Percentiles rank a stretch among this genome's conserved stretches.
These are phyloP conservation scores for Lenwebbia sp. DNA, from an alignment of 345 rosid genomes.

Conservation along the genomic window DNA sequence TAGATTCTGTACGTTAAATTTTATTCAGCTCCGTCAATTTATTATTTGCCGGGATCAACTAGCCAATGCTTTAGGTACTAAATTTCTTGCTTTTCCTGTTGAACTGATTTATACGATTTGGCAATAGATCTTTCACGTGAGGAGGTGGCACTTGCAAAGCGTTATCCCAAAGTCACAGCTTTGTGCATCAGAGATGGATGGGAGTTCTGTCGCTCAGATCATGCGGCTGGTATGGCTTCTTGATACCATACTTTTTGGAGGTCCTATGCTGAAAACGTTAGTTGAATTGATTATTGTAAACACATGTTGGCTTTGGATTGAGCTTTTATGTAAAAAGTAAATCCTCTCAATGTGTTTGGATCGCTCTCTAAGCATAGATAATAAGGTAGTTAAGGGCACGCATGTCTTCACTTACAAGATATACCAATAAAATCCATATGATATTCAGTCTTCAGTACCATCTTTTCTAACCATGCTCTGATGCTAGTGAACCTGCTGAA, in stretches of 20 bases:
- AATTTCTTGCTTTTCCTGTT: neutral
- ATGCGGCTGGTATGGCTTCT: constrained; percentile 58
- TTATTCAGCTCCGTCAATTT: neutral
- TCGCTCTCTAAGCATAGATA: neutral
- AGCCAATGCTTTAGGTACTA: neutral
- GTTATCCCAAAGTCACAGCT: constrained; percentile 76
- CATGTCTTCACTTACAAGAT: neutral
- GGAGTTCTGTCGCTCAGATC: constrained; percentile 88
- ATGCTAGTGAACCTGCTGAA: neutral
- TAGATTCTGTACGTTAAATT: neutral
- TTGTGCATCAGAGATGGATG: constrained; percentile 93
- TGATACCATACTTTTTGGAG: neutral
- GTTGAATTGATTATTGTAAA: neutral
- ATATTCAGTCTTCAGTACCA: neutral
- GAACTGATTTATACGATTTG: neutral
- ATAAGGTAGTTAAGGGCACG: neutral
- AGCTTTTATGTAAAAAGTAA: neutral
- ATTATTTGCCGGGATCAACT: neutral
- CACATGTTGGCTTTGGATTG: neutral
- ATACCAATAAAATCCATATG: neutral
- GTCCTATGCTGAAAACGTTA: neutral
- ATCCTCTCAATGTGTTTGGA: neutral
- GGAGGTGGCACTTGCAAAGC: constrained; percentile 70
- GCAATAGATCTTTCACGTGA: constrained; percentile 79
- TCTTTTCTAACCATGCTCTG: neutral